Evolutionary conservation across 768 basidiomycete genomes (phyloP).

Genomic region (Suillus lakei): DNA sequence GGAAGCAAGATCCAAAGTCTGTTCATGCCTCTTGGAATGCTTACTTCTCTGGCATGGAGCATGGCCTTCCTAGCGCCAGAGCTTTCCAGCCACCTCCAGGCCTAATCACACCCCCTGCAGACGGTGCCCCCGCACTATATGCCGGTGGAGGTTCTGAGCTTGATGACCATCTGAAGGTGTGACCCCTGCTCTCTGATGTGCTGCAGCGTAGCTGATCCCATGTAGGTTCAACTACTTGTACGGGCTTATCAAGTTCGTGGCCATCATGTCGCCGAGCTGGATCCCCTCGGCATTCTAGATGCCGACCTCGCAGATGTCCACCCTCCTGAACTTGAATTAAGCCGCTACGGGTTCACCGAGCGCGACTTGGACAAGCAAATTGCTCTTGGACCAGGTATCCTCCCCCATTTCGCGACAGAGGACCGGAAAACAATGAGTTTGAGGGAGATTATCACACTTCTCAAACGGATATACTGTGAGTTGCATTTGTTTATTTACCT

Average conservation of each 20-base stretch:
- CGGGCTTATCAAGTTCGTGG: conserved; percentile 99
- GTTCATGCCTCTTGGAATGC: conserved; percentile 95
- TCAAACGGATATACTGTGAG: conserved; percentile 94
- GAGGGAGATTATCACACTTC: conserved; percentile 87
- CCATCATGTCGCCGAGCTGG: conserved; percentile 94
- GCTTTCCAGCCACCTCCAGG: conserved; percentile 88
- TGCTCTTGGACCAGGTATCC: conserved; percentile 91
- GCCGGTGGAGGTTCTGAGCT: conserved; percentile 75
- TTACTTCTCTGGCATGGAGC: conserved; percentile 94
- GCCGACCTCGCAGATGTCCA: conserved; percentile 79
- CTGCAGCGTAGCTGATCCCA: conserved; percentile 3
- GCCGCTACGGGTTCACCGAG: conserved; percentile 94
- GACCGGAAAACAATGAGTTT: conserved; percentile 88
- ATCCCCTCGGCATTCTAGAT: conserved; percentile 92
- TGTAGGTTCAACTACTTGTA: conserved; percentile 93
- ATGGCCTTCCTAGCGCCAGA: conserved; percentile 75
- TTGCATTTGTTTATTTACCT: conserved; percentile 14
- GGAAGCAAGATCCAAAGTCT: conserved; percentile 87
- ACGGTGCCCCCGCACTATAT: conserved; percentile 80
- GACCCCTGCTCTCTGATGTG: conserved; percentile 17
- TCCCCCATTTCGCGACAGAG: conserved; percentile 91
- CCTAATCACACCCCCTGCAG: conserved; percentile 70
- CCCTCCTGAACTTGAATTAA: conserved; percentile 92
- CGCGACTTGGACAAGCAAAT: conserved; percentile 95
- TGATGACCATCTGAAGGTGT: conserved; percentile 92